Evolutionary conservation across 1,139 yeast species (phyloP), one percentile per base, ranked within the genome.

Genomic region (Zhuliangozyma blackwelliae): DNA sequence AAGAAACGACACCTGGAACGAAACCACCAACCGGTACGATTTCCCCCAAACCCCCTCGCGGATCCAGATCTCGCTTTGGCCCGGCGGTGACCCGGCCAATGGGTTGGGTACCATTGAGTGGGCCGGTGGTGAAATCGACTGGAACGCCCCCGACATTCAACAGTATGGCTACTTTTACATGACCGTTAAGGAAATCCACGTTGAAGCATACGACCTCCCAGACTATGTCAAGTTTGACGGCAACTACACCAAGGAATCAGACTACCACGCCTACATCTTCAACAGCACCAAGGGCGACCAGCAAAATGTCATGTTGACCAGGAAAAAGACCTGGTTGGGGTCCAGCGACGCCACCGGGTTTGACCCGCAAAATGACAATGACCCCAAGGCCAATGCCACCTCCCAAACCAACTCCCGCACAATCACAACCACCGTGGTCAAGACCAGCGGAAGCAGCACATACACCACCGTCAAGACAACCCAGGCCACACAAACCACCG

Each of bases 11-110:
- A 88, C 96, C 21, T 82, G 67, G 59, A 88, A 89, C 60, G 58
- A 60, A 5, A 84, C 96, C 12, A 45, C 75, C 9, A 65, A 77
- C 8, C 51, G 54, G 19, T 87, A 79, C 63, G 61, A 63, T 43
- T 90, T 59, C 65, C 97, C 97, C n/a, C 94, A 87, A 63, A 88
- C 97, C 4, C 97, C 97, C 2, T 70, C 92, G 35, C 77, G 95
- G 54, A 63, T 90, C 40, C 95, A 90, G 63, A 63, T 48, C 33
- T 48, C 49, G 5, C 60, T 90, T 44, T 90, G 97, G 97, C 96
- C 97, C 5, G 97, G 86, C 59, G 97, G 97, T 42, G 75, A 72
- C 43, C 63, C 77, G 21, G 50, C 69, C 34, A 77, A 76, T 55
- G 79, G 79, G 27, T 61, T 66, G 32, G 97, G 97, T 57, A 90